Evolutionary conservation across 2,329 filamentous ascomycete genomes (phyloP), one percentile per base, ranked within the genome.

Genomic region (Paracoccidioides lutzii): DNA sequence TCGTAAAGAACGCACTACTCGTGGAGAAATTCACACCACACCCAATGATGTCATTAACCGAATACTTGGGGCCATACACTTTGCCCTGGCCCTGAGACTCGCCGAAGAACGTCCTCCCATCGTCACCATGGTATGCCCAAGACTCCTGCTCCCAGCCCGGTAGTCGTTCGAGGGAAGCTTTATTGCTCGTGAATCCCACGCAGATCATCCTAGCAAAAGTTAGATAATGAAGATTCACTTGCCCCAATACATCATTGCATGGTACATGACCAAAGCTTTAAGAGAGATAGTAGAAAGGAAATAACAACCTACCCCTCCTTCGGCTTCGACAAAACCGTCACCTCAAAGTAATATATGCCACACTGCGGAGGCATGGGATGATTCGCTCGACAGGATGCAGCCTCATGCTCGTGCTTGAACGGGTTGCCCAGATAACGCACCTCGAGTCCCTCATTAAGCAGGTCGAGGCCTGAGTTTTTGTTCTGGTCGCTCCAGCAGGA

Each of bases 291-390:
- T 8, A 46, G 51, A 38, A 38, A 12, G 38, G 43, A 28, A 52
- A 52, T 30, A 55, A 49, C 53, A 60, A 37, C 78, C 60, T 75
- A 83, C 81, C 81, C 81, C 63, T 87, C 84, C 66, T 84, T 83
- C 53, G 80, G 81, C 64, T 83, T 82, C 6, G 81, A 80, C 52
- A 84, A 68, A 50, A 88, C 79, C 7, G 80, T 81, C 38, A 83
- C 76, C 65, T 98, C 93, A 66, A 83, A 98, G 69, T 98, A 98
- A 70, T 95, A 98, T 58, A 98, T 85, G 1, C 93, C 93, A 62
- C 88, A 93, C 65, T 95, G 86, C 40, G 83, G 78, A 3, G 93
- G 90, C 82, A 97, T 96, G 51, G 84, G 81, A 67, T 90, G 78
- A 69, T 98, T 87, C 33, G 90, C 82, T 55, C 93, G 83, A 57